A percentile compares a stretch with the other conserved stretches of the same genome.
phyloP scores from a whole-genome alignment of 2,329 filamentous ascomycete genomes.

The Tolypocladium guangdongense region DNA sequence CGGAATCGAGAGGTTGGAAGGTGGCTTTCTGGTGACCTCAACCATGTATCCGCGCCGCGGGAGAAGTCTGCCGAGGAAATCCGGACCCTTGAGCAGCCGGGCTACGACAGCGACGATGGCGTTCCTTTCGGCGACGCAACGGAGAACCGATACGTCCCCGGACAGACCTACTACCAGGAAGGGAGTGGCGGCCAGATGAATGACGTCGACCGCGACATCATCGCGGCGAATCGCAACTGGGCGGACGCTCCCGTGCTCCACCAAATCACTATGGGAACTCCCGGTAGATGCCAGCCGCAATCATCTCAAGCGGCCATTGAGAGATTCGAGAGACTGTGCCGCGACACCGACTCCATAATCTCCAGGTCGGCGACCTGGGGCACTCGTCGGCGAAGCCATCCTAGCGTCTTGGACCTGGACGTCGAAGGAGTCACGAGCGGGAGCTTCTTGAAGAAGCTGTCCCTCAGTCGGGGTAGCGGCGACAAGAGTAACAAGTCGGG shows the following conservation, averaged over 20 bases:
- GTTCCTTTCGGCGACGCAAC: constrained; percentile 36
- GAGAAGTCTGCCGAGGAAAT: constrained; percentile 15
- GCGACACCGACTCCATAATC: constrained; percentile 46
- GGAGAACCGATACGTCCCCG: constrained; percentile 36
- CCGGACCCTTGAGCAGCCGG: constrained; percentile 8
- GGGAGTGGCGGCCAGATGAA: constrained; percentile 31
- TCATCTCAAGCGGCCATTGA: constrained; percentile 44
- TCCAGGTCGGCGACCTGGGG: constrained; percentile 60
- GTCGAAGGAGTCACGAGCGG: constrained; percentile 44
- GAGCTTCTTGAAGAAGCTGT: constrained; percentile 52
- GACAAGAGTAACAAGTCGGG: constrained; percentile 35
- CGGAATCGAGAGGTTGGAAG: constrained; percentile 38
- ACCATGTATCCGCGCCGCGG: constrained; percentile 14
- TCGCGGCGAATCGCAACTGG: constrained; percentile 38
- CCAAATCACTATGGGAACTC: constrained; percentile 25
- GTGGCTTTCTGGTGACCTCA: constrained; percentile 33
- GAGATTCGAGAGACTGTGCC: constrained; percentile 38
- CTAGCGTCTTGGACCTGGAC: constrained; percentile 45
- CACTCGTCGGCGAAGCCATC: constrained; percentile 54
- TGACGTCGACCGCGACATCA: constrained; percentile 36
- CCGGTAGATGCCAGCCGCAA: constrained; percentile 31
- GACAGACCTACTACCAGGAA: constrained; percentile 37
- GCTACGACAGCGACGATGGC: constrained; percentile 24
- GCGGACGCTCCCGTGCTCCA: constrained; percentile 35
- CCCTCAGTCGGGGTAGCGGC: constrained; percentile 34